Base-by-base conservation (phyloP, 2,329 filamentous ascomycete species). In the Beauveria caledonica region DNA sequence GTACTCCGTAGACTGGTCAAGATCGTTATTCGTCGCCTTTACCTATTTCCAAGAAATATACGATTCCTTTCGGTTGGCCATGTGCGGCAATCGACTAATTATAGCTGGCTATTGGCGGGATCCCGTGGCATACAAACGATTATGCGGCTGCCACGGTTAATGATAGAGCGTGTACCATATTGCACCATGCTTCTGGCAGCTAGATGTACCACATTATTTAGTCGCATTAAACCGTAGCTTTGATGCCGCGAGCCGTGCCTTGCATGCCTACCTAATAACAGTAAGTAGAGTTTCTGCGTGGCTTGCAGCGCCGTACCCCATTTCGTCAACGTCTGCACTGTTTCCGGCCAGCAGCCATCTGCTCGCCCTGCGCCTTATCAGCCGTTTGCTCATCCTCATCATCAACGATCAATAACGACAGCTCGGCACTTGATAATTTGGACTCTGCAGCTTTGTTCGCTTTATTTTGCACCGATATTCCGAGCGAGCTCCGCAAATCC, bases 401-500 rank as follows among this genome's bases (percentile, higher is more conserved):
- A 36, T 57, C 54, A 13, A 36, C 21, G 7, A 40, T 36, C 21
- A 21, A 21, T n/a, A 51, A 21, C 46, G 5, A 44, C 11, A 11
- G 25, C 51, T 56, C 13, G 11, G 9, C 42, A 21, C 11, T 17
- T 39, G n/a, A 17, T 10, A 15, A 19, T 6, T 8, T 33, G 15
- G n/a, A 45, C 13, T 33, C 19, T 36, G 29, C 11, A 13, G 42
- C 27, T 13, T 19, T n/a, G n/a, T 17, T 8, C 10, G 6, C 7
- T 39, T 56, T n/a, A 19, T n/a, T 25, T 40, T 36, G 54, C 54
- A 23, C 54, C 54, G 54, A 57, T 57, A 57, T 25, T 11, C 54
- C 54, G 54, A 57, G 44, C 44, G n/a, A 36, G 6, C 27, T 57
- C 54, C 54, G 54, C 42, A 36, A 39, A 19, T n/a, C 54, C 54